A percentile compares a stretch with the other conserved stretches of the same genome.
phyloP scores from a whole-genome alignment of 1,284 basidiomycete genomes.

The Ustilago hordei region DNA sequence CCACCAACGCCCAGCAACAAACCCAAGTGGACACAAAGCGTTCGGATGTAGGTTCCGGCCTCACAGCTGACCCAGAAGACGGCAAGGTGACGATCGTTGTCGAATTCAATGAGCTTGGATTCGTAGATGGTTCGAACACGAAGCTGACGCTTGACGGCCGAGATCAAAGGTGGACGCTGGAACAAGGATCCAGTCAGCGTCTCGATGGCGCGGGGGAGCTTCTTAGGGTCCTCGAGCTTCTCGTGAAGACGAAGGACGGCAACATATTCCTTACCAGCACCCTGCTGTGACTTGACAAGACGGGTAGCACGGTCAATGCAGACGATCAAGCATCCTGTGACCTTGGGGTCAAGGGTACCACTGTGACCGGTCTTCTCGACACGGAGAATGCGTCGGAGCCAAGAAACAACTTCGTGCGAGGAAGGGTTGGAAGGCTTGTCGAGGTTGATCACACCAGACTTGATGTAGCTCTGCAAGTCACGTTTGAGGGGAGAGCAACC shows the following conservation, averaged over 20 bases:
- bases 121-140: constrained; percentile 98
- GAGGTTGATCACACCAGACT: constrained; percentile 98
- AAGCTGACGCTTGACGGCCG: constrained; percentile 97
- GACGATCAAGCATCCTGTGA: constrained; percentile 97
- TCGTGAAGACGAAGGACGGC: constrained; percentile 94
- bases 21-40: constrained; percentile 96
- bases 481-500: constrained; percentile 91
- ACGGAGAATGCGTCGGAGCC: constrained; percentile 93
- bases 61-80: constrained; percentile 99
- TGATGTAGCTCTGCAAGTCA: constrained; percentile 89
- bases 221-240: constrained; percentile 81
- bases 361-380: constrained; percentile 99
- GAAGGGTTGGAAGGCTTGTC: constrained; percentile 99
- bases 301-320: constrained; percentile 99
- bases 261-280: constrained; percentile 99
- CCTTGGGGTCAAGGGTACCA: constrained; percentile 97
- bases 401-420: constrained; percentile 99
- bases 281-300: constrained; percentile 98
- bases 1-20: constrained; percentile 95
- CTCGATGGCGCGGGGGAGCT: constrained; percentile 91
- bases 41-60: constrained; percentile 98
- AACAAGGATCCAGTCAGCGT: constrained; percentile 98
- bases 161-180: constrained; percentile 98
- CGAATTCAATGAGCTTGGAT: constrained; percentile 94
- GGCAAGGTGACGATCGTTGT: constrained; percentile 94